Base-by-base conservation (phyloP, 306 rosid genomes). In the Glycyrrhiza uralensis region DNA sequence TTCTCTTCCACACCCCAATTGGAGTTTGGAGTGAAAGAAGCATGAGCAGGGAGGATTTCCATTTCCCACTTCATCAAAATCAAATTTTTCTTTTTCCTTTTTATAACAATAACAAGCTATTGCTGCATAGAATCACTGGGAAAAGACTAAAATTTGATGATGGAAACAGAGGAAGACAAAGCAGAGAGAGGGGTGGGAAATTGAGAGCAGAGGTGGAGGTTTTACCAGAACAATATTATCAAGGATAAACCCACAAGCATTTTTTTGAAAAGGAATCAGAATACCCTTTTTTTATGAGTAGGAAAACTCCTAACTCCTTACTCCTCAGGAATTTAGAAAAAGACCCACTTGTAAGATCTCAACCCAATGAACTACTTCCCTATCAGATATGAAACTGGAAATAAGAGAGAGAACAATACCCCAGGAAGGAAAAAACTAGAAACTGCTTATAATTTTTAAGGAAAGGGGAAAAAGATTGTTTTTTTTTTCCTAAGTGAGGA, bases 201-300 rank as follows among this genome's bases (percentile, higher is more conserved):
- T 55, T 50, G 69, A 28, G 54, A 76, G 49, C 33, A 69, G 56
- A 50, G 85, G 79, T 75, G 68, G 72, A 77, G 82, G 36, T 82
- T 87, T 87, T 76, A 83, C 71, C 12, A 64, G 50, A 73, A 60
- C 47, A 76, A 76, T 56, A 77, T 75, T 57, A 72, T 74, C 75
- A 84, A 62, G 67, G 82, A 80, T 68, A 84, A 87, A 85, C 67
- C 85, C 72, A 73, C 59, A 62, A 64, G 91, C 89, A 86, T 77
- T 80, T 82, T 5, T 20, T n/a, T n/a, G 56, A 70, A 77, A 82
- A 72, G 82, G 92, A 91, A 91, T 89, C 88, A 60, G 96, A 91
- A 88, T 91, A 86, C 44, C 32, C 41, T 52, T 78, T 36, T 78
- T 74, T 56, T 36, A 26, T 58, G 76, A 30, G 68, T 71, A 30